Base-by-base conservation (phyloP, 441 rosid genomes). In the Populus hybrid region DNA sequence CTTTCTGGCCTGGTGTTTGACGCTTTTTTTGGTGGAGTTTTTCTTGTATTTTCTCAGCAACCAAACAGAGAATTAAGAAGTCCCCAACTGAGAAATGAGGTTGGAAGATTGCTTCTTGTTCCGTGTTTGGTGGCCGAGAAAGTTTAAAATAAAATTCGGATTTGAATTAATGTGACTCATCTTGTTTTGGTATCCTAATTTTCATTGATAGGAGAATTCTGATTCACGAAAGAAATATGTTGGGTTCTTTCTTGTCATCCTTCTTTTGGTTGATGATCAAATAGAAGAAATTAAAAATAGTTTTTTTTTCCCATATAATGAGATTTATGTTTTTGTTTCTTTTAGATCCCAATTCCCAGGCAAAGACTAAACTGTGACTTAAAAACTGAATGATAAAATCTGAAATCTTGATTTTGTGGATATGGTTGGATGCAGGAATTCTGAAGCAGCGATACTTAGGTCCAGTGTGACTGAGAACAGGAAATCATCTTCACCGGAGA, bases 401-500 rank as follows among this genome's bases (percentile, higher is more conserved):
- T 23, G 35, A 67, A 74, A 61, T 57, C 12, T 75, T 69, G 53
- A 64, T 46, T n/a, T 65, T 21, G 57, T 36, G n/a, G 72, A 28
- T 75, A 53, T 76, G 53, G 78, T 72, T 81, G 74, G 67, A 77
- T 78, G 10, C 77, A 75, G 77, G 77, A 75, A 84, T 83, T 87
- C 91, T 0, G 92, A 90, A 77, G 89, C 84, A 10, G 79, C 85
- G 10, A 79, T 68, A 23, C 82, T 82, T n/a, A 77, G 83, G 72
- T 81, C 89, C 0, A 74, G 81, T 42, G 74, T 65, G 70, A 66
- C 77, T 0, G 88, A 88, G 75, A 84, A 82, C 72, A 76, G 85
- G 75, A 89, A 89, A 80, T 80, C 83, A 0, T 69, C 83, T 0
- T 88, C 89, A 0, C 86, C 86, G 2, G 91, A 85, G 87, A 90